phyloP scores from a whole-genome alignment of 1,139 yeast genomes.

The Maudiozyma humilis region DNA sequence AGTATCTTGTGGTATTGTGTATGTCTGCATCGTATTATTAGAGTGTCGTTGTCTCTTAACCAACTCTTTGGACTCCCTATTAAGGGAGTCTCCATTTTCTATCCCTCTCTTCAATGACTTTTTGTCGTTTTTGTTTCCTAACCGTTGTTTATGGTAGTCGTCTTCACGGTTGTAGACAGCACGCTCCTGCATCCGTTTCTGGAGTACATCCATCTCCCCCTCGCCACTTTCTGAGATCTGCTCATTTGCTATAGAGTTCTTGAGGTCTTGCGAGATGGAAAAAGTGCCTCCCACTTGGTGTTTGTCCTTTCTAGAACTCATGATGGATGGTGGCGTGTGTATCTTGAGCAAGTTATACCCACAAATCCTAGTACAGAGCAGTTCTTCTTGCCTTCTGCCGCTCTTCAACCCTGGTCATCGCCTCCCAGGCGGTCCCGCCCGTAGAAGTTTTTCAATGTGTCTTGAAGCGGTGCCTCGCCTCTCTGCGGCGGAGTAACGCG shows the following conservation, averaged over 20 bases:
- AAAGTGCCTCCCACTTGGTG: slow-evolving; percentile 23
- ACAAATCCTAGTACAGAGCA: no score
- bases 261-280: slow-evolving; percentile 33
- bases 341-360: neutral
- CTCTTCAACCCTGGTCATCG: no score
- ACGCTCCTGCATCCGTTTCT: slow-evolving; percentile 28
- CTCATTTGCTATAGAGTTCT: slow-evolving; percentile 29
- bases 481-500: no score
- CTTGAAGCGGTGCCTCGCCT: no score
- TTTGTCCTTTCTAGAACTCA: neutral
- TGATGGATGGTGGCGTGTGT: neutral
- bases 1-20: slow-evolving; percentile 34
- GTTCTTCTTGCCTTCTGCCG: no score
- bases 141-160: slow-evolving; percentile 38
- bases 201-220: slow-evolving; percentile 31
- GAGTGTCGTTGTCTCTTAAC: slow-evolving; percentile 20
- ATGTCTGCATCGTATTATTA: slow-evolving; percentile 32
- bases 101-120: neutral
- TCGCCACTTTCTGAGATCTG: slow-evolving; percentile 25
- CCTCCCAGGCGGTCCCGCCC: no score
- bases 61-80: slow-evolving; percentile 14
- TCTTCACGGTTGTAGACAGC: slow-evolving; percentile 34
- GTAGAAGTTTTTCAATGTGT: no score
- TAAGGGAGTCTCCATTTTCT: neutral
- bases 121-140: slow-evolving; percentile 25